Base-by-base conservation (phyloP, 176 grass and related monocot species). In the Carex pumila region DNA sequence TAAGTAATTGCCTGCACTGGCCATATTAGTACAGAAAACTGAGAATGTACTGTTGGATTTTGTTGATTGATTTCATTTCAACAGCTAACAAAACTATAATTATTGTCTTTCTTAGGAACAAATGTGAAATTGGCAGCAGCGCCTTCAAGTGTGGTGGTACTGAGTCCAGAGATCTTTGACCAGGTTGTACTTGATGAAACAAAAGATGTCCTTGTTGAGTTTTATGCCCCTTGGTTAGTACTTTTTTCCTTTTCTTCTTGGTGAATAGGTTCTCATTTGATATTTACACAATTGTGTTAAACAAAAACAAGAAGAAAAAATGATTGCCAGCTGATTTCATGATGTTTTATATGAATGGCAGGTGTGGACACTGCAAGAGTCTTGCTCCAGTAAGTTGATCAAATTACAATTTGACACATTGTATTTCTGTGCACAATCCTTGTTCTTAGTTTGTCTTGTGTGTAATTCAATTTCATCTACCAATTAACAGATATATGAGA, bases 181-280 rank as follows among this genome's bases (percentile, higher is more conserved):
- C 89, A 90, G 5, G 61, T 93, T 90, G 96, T 95, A 21, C 96
- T 99, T 86, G 96, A 99, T 87, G 88, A 89, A 86, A 92, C 91
- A 47, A 99, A 95, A 86, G 93, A 99, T 92, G 96, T 99, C 12
- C 93, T 99, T 88, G 96, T 99, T 66, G 96, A 99, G 85, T 99
- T 99, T 79, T 99, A 99, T 90, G 96, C 96, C 65, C 96, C 96
- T 77, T 99, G 96, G 96, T 95, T 92, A 57, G 91, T 87, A 87
- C 1, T 71, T 41, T 11, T 63, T n/a, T 83, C 11, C 11, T 85
- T 6, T 56, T 52, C 34, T 63, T 58, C 59, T 49, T 36, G 43
- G 17, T 5, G 29, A 56, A 61, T 45, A 55, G 55, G 22, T 72
- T 87, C 81, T 84, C 59, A 73, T 87, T 49, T 15, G 5, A 84